phyloP scores from a whole-genome alignment of 2,329 filamentous ascomycete species.

The Myrmaecium sp. region DNA sequence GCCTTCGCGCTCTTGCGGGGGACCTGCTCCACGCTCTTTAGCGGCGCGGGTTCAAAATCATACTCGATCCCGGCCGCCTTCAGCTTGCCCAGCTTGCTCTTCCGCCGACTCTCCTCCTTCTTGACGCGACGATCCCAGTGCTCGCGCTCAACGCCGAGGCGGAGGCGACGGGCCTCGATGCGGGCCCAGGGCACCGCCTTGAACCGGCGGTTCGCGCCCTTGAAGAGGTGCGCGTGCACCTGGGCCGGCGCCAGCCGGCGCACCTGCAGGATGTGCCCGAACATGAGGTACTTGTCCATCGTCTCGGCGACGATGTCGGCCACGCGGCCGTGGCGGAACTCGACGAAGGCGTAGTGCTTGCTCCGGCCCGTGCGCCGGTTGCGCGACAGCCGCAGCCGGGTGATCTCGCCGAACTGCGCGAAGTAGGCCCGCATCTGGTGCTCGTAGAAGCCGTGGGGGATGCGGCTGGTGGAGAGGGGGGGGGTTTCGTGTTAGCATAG shows the following conservation, averaged over 20 bases:
- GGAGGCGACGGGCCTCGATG: constrained; percentile 60
- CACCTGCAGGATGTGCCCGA: constrained; percentile 84
- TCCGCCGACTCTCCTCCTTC: constrained; percentile 55
- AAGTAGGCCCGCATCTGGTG: constrained; percentile 90
- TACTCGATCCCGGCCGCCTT: constrained; percentile 71
- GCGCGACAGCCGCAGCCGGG: constrained; percentile 63
- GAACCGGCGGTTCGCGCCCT: constrained; percentile 79
- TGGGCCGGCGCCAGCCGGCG: constrained; percentile 60
- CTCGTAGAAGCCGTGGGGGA: constrained; percentile 95
- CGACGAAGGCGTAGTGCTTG: constrained; percentile 90
- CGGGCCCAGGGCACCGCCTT: constrained; percentile 78
- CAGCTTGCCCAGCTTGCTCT: constrained; percentile 54
- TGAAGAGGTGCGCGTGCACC: constrained; percentile 68
- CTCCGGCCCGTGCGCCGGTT: constrained; percentile 83
- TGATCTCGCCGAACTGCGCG: constrained; percentile 76
- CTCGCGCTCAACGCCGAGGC: constrained; percentile 54
- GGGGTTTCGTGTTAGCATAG: constrained; percentile 2
- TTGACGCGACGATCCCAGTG: constrained; percentile 63
- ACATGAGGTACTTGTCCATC: constrained; percentile 95
- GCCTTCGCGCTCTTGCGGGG: constrained; percentile 17
- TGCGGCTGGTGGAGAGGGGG: constrained; percentile 34
- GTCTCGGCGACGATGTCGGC: constrained; percentile 85
- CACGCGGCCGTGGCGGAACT: constrained; percentile 63
- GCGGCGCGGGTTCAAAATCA: constrained; percentile 55
- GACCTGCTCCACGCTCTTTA: constrained; percentile 47